These are phyloP conservation scores for Micractinium conductrix DNA, from an alignment of 139 green algal genomes.

Conservation along the genomic window DNA sequence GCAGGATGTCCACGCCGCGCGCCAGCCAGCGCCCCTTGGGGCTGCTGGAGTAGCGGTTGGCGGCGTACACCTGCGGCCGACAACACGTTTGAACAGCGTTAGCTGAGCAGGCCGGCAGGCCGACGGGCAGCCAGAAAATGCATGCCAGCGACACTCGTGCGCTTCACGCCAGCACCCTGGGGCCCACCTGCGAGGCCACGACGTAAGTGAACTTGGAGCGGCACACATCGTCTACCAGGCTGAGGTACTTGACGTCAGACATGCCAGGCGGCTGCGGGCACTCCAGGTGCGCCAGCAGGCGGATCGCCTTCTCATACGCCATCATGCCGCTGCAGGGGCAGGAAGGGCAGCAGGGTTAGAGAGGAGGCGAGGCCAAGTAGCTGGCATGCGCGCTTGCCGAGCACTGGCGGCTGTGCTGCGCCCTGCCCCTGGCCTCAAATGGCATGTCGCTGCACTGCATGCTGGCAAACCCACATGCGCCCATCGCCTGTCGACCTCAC, in stretches of 20 bases:
- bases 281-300: slow-evolving; percentile 62
- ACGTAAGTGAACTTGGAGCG: slow-evolving; percentile 82
- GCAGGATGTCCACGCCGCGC: slow-evolving; percentile 60
- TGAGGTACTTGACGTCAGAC: slow-evolving; percentile 41
- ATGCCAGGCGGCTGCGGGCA: slow-evolving; percentile 50
- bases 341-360: background rate
- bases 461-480: background rate
- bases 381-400: too few species aligned
- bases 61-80: slow-evolving; percentile 57
- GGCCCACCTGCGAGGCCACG: background rate
- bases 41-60: slow-evolving; percentile 30
- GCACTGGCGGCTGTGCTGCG: too few species aligned
- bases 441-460: background rate
- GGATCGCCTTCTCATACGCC: slow-evolving; percentile 70
- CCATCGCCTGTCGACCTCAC: background rate
- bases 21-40: slow-evolving; percentile 58
- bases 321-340: slow-evolving; percentile 69
- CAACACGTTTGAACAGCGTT: too few species aligned
- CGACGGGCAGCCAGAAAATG: background rate
- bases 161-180: too few species aligned
- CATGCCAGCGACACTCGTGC: too few species aligned
- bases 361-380: background rate
- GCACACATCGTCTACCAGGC: slow-evolving; percentile 63
- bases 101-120: background rate
- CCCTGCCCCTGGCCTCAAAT: too few species aligned